phyloP scores from a whole-genome alignment of 2,329 filamentous ascomycete genomes.

The Akanthomyces dipterigenus region DNA sequence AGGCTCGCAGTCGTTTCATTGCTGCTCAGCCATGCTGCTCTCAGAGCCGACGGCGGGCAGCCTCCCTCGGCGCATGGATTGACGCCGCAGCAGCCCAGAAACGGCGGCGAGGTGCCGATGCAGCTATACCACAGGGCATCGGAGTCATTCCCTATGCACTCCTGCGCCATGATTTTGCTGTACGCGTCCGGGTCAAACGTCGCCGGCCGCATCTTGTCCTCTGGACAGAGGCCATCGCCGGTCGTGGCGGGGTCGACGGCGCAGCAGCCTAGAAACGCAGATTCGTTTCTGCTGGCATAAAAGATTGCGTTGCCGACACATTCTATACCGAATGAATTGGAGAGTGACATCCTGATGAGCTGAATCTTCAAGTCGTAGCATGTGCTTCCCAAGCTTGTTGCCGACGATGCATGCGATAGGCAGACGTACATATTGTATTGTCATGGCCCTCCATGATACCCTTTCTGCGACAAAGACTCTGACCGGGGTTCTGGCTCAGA shows the following conservation, averaged over 20 bases:
- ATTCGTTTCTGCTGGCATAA: conserved; percentile 27
- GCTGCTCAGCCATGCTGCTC: conserved; percentile 21
- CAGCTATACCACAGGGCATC: conserved; percentile 29
- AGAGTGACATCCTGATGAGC: background rate
- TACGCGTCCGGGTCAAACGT: conserved; percentile 24
- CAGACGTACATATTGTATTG: background rate
- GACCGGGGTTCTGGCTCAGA: no score
- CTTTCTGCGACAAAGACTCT: background rate
- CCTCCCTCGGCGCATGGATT: conserved; percentile 18
- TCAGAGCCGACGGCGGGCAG: conserved; percentile 20
- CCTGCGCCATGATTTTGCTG: conserved; percentile 23
- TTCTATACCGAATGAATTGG: conserved; percentile 18
- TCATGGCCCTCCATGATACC: background rate
- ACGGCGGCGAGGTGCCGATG: conserved; percentile 21
- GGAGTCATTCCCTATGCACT: conserved; percentile 21
- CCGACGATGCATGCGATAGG: background rate
- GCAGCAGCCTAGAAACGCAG: conserved; percentile 37
- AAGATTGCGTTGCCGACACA: conserved; percentile 28
- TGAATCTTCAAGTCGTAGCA: no score
- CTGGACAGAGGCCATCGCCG: conserved; percentile 27
- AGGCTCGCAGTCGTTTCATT: conserved; percentile 4
- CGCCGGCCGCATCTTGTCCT: conserved; percentile 19
- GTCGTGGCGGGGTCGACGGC: conserved; percentile 27
- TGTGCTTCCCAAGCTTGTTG: background rate
- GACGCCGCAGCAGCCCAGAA: conserved; percentile 31